Conservation (phyloP, 192 early-diverging fungal genomes). For the Coemansia pectinata region DNA sequence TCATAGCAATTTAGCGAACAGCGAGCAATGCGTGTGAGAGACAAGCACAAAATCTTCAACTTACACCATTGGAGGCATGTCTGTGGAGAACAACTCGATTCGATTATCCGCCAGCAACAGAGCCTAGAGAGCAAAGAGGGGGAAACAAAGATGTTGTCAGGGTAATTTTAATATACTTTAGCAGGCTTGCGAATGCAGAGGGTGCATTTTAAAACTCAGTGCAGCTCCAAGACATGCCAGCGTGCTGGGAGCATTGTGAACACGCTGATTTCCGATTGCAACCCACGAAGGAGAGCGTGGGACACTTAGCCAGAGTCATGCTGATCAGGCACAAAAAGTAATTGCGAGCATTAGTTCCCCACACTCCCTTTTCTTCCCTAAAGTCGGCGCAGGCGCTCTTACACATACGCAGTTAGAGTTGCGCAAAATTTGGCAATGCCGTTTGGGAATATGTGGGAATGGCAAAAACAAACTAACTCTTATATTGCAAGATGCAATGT, state of each 20-base stretch:
- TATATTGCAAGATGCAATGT: neutral
- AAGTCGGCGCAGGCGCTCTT: neutral
- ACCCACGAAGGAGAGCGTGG: neutral
- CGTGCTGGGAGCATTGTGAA: neutral
- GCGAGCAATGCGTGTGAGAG: neutral
- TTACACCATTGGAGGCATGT: slow-evolving; percentile 70
- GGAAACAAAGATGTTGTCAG: neutral
- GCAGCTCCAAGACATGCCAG: neutral
- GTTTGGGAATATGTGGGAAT: neutral
- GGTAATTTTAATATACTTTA: neutral
- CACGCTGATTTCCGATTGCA: neutral
- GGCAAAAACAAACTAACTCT: neutral
- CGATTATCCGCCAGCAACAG: slow-evolving; percentile 67
- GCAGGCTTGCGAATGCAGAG: neutral
- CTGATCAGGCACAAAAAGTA: neutral
- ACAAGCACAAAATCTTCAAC: slow-evolving; percentile 18
- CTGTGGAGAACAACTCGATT: slow-evolving; percentile 75
- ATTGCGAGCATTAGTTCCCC: neutral
- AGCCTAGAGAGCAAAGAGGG: slow-evolving; percentile 40
- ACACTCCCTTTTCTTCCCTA: neutral
- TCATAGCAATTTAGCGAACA: neutral
- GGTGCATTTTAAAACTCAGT: neutral
- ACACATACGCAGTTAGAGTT: neutral
- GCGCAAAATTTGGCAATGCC: neutral
- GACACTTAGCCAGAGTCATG: neutral